Conservation (phyloP, 176 grass and related monocot genomes). For the Calamus simplicifolius region DNA sequence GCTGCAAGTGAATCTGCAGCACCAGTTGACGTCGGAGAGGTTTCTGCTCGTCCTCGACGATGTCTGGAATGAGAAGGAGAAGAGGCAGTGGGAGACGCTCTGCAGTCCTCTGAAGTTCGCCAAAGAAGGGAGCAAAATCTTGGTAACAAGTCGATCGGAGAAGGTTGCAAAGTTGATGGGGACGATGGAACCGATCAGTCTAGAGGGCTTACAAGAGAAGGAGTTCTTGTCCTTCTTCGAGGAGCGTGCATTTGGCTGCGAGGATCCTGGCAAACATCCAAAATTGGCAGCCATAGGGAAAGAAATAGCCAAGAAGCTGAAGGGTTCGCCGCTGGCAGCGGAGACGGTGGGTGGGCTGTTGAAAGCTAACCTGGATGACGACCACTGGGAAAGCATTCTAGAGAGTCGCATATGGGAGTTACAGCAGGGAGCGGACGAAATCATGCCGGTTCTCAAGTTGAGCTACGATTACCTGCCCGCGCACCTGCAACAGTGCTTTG, state of each 20-base stretch:
- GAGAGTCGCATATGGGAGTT: constrained; percentile 31
- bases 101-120: constrained; percentile 36
- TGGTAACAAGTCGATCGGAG: constrained; percentile 42
- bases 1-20: constrained; percentile 23
- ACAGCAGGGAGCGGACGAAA: background rate
- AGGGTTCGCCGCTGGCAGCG: constrained; percentile 47
- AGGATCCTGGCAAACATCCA: background rate
- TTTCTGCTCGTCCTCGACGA: constrained; percentile 55
- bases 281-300: constrained; percentile 28
- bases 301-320: constrained; percentile 27
- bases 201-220: constrained; percentile 24
- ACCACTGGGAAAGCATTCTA: constrained; percentile 26
- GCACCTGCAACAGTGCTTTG: constrained; percentile 29
- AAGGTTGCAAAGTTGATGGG: constrained; percentile 17
- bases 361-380: background rate
- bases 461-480: constrained; percentile 31
- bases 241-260: constrained; percentile 29
- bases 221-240: constrained; percentile 33
- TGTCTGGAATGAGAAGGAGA: constrained; percentile 40
- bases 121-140: constrained; percentile 20
- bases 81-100: constrained; percentile 30
- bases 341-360: constrained; percentile 37
- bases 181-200: no score
- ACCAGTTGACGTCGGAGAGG: constrained; percentile 17
- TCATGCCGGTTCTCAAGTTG: constrained; percentile 34